Base-by-base conservation (phyloP, 2,329 filamentous ascomycete species). In the Parascedosporium putredinis region DNA sequence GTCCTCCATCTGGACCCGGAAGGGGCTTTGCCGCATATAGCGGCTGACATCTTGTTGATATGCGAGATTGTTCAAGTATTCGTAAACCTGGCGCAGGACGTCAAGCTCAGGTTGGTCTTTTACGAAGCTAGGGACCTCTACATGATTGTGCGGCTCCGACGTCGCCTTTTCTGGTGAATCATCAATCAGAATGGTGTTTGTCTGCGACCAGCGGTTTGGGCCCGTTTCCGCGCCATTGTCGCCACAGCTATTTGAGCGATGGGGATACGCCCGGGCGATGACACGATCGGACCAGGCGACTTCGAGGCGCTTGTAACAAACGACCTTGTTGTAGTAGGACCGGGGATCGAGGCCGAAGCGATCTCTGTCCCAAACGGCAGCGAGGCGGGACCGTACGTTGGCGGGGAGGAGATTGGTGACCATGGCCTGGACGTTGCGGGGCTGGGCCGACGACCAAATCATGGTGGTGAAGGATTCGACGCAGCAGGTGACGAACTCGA, bases 161-260 rank as follows among this genome's bases (percentile, higher is more conserved):
- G 79, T 74, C 1, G 84, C 90, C 70, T 97, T 98, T 59, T 90
- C 75, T 1, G 67, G 58, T 25, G 83, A 87, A 66, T 97, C 93
- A 57, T 98, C 93, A 34, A 97, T 81, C 23, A 98, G 73, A 5
- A 97, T 75, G 0, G 93, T 97, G 64, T 97, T 95, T 47, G 75
- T 75, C 67, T 95, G 89, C 57, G 82, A 76, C 85, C 89, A 97
- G 10, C 63, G 58, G 4, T n/a, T n/a, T n/a, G n/a, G n/a, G n/a
- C n/a, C n/a, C n/a, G n/a, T n/a, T n/a, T n/a, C n/a, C n/a, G n/a
- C n/a, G n/a, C n/a, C n/a, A n/a, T n/a, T n/a, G n/a, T n/a, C n/a
- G n/a, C n/a, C n/a, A n/a, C 20, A 31, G 12, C 59, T 64, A 22
- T 66, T 72, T 18, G 54, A 49, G 1, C 57, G 62, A 12, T 59